Conservation (phyloP, 176 grass and related monocot genomes). For the Alopecurus myosuroides region DNA sequence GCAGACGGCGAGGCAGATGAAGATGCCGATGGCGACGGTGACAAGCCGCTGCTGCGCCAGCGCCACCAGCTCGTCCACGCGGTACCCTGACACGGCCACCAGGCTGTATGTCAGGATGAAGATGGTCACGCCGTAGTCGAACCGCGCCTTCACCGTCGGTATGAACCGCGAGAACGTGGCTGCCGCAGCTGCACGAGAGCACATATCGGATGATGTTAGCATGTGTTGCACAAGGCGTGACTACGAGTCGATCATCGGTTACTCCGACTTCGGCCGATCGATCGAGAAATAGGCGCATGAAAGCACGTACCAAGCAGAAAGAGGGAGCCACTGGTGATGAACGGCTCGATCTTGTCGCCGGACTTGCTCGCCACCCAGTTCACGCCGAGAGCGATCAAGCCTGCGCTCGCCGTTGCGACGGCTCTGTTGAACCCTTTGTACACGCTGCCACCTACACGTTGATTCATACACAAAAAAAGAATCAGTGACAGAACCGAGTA, state of each 20-base stretch:
- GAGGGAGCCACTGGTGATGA: constrained; percentile 55
- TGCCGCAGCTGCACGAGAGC: constrained; percentile 44
- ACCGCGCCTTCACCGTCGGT: constrained; percentile 70
- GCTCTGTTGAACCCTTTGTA: constrained; percentile 93
- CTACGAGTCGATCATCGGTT: neutral
- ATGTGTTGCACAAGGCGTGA: neutral
- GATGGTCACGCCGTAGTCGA: constrained; percentile 90
- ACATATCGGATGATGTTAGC: neutral
- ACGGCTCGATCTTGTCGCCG: constrained; percentile 59
- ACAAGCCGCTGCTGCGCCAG: constrained; percentile 62
- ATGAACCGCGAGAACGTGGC: constrained; percentile 91
- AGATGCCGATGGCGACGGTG: constrained; percentile 67
- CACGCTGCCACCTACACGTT: constrained; percentile 63
- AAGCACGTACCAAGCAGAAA: constrained; percentile 68
- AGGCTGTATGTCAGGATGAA: constrained; percentile 94
- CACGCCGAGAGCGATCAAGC: constrained; percentile 62
- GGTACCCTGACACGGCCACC: constrained; percentile 89
- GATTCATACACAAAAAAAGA: neutral
- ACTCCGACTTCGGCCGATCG: neutral
- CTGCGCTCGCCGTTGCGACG: constrained; percentile 61
- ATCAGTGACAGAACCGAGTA: neutral
- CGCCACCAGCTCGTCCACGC: constrained; percentile 44
- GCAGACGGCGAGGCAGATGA: constrained; percentile 59
- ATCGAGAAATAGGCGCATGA: neutral
- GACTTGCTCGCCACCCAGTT: constrained; percentile 68